These are phyloP conservation scores for Trichoderma sp. DNA, from an alignment of 2,329 filamentous ascomycete species.

Conservation along the genomic window DNA sequence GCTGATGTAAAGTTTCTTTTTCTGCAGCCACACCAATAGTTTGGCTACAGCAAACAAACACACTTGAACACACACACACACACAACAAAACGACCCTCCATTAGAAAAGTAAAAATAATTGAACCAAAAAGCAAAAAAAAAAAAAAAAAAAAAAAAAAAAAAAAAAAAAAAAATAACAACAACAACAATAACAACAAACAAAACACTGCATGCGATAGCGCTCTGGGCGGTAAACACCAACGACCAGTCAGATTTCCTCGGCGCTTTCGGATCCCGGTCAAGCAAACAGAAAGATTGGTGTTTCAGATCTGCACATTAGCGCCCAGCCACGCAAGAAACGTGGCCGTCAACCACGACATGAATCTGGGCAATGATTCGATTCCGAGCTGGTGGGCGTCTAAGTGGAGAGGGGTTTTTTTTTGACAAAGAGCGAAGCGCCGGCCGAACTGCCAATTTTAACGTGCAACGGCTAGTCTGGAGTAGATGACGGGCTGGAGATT, in stretches of 20 bases:
- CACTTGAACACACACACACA: not conserved
- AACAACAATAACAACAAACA: not conserved
- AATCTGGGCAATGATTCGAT: not conserved
- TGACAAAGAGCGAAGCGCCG: not conserved
- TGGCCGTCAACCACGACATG: not conserved
- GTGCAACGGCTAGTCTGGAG: not conserved
- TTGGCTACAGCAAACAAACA: not conserved
- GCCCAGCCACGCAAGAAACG: constrained; percentile 11
- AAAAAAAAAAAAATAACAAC: not conserved
- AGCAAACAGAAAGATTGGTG: not conserved
- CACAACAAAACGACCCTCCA: not conserved
- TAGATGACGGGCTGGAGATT: not conserved
- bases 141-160: not conserved
- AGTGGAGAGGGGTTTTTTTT: not conserved
- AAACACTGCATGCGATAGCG: not conserved
- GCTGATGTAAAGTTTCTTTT: not conserved
- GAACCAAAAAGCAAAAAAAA: not conserved
- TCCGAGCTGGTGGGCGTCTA: constrained; percentile 1
- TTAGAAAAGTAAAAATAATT: not conserved
- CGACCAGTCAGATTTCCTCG: not conserved
- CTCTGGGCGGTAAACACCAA: not conserved
- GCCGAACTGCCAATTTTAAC: not conserved
- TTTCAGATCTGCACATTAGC: constrained; percentile 18
- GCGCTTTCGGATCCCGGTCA: constrained; percentile 3
- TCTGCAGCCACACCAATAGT: constrained; percentile 13